Percentiles rank a stretch among this genome's conserved stretches.
These are phyloP conservation scores for Talaromyces marneffei DNA, from an alignment of 2,329 filamentous ascomycete genomes.

Conservation along the genomic window DNA sequence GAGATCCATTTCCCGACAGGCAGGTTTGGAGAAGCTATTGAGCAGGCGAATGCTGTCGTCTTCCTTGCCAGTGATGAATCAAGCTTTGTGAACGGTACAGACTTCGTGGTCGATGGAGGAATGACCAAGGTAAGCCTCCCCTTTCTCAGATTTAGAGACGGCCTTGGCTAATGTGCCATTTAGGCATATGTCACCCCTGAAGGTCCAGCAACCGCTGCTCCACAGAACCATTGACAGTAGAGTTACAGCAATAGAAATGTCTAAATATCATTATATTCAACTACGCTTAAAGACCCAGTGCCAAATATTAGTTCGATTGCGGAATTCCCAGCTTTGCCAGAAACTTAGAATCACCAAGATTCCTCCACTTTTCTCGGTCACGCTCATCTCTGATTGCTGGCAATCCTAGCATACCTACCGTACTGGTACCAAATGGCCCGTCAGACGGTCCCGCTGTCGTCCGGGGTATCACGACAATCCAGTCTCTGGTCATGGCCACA, in stretches of 20 bases:
- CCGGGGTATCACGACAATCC: conserved; percentile 22
- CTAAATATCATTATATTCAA: background rate
- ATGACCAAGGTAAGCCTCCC: conserved; percentile 64
- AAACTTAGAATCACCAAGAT: conserved; percentile 17
- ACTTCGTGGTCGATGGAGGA: conserved; percentile 93
- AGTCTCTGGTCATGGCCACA: conserved; percentile 24
- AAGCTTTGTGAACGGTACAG: conserved; percentile 44
- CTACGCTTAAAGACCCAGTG: background rate
- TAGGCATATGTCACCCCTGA: conserved; percentile 66
- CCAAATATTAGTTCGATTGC: background rate
- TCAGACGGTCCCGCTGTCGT: conserved; percentile 15
- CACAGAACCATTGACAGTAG: conserved; percentile 42
- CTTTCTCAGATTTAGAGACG: background rate
- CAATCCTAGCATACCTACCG: conserved; percentile 23
- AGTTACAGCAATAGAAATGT: background rate
- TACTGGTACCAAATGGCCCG: conserved; percentile 19
- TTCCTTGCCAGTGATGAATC: conserved; percentile 19
- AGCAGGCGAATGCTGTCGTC: conserved; percentile 60
- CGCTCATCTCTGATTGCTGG: conserved; percentile 19
- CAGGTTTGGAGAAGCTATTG: conserved; percentile 85
- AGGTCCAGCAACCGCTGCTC: conserved; percentile 50
- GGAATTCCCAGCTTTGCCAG: conserved; percentile 20
- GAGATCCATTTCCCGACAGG: conserved; percentile 87
- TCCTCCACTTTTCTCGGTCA: conserved; percentile 20
- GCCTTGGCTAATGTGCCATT: conserved; percentile 9